A percentile compares a stretch with the other conserved stretches of the same genome.
Conservation (phyloP, 2,329 filamentous ascomycete genomes). For the Colletotrichum theobromicola region DNA sequence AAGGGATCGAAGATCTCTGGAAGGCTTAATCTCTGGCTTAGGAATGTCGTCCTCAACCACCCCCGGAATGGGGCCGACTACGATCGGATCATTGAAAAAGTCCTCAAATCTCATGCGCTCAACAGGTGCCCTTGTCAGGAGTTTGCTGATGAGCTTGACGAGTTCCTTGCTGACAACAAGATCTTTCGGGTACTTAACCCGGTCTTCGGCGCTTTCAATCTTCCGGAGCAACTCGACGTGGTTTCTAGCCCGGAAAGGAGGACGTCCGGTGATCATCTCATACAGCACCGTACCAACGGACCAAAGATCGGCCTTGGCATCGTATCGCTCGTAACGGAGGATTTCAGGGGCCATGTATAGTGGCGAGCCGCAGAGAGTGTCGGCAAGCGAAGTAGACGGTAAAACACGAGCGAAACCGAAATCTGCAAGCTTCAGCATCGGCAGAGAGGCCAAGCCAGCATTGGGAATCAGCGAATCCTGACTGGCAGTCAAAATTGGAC, state of each 20-base stretch:
- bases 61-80: constrained; percentile 78
- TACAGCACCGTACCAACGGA: constrained; percentile 95
- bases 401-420: constrained; percentile 97
- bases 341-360: constrained; percentile 99
- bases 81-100: constrained; percentile 79
- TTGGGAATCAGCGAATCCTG: constrained; percentile 82
- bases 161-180: constrained; percentile 74
- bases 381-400: constrained; percentile 88
- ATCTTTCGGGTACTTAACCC: constrained; percentile 81
- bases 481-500: constrained; percentile 77
- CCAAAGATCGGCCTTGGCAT: constrained; percentile 96
- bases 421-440: constrained; percentile 97
- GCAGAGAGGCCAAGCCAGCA: constrained; percentile 81
- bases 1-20: constrained; percentile 40
- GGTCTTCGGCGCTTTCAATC: constrained; percentile 88
- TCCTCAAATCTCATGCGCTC: constrained; percentile 86
- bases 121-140: constrained; percentile 85
- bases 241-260: constrained; percentile 90
- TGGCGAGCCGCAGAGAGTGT: constrained; percentile 95
- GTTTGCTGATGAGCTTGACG: constrained; percentile 78
- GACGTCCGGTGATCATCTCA: constrained; percentile 91
- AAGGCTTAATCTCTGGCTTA: constrained; percentile 35
- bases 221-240: constrained; percentile 92
- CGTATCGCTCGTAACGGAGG: constrained; percentile 94
- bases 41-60: constrained; percentile 77